Evolutionary conservation across 208 protist genomes (phyloP), one percentile per base, ranked within the genome.

Genomic region (Acanthamoeba healyi): DNA sequence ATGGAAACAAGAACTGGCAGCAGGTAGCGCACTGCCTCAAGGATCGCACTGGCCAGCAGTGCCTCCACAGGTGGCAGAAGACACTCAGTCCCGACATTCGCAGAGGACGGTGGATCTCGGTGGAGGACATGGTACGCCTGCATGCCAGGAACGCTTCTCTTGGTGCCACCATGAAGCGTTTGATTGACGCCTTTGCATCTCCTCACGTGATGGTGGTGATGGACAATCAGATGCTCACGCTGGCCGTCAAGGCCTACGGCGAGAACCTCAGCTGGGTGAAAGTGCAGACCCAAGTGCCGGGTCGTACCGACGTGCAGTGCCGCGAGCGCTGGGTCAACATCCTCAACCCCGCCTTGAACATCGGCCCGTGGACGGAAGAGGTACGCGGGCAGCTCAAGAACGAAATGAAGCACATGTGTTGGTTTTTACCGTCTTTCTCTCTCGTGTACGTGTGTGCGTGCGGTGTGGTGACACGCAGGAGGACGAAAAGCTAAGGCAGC

Each of bases 251-350:
- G 72, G 63, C 77, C 19, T 97, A 97, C 93, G 87, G 87, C 1
- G 29, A 32, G 10, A 56, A 84, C 44, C 42, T 56, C 1, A 46
- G 42, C 74, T 98, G 97, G 97, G 56, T 95, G 12, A 58, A 97
- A 26, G 82, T 98, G 24, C 67, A 94, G n/a, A 54, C 87, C 1
- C 96, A 98, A 74, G 94, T 98, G 0, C 95, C 91, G 12, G 94
- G 94, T 6, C 44, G 97, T 34, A 98, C 97, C 0, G 97, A 98
- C 70, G 92, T 97, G 17, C 97, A 98, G 56, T 97, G 96, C 46
- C 77, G 97, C 63, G 97, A 98, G 40, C 24, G 97, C 12, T 98
- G 96, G 95, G 92, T 94, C 36, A 98, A 98, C 56, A 93, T 98
- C 0, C n/a, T 97, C 2, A 95, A 97, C 72, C 94, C 95, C 26